Base-by-base conservation (phyloP, 2,329 filamentous ascomycete species). In the Clathrospora elynae region DNA sequence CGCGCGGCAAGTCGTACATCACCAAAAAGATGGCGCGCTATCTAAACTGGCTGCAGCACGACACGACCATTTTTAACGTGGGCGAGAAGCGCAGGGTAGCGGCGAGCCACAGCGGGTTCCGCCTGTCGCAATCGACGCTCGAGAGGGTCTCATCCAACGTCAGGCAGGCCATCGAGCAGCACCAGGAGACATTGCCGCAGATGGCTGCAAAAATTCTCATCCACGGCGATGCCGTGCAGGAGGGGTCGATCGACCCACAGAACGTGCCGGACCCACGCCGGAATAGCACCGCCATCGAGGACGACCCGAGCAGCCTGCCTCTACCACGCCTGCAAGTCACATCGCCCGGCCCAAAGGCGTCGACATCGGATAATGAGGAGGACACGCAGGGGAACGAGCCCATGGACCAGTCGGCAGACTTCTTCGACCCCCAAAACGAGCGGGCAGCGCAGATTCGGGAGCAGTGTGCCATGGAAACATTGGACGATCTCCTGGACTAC, bases 11-110 rank as follows among this genome's bases (percentile, higher is more conserved):
- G 75, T 96, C 91, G 41, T 99, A 99, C 73, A 95, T 99, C 62
- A 97, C 93, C 49, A 97, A 97, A 78, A 99, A 99, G 75, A 82
- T 99, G 51, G 88, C 93, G 46, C 83, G 93, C 49, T 99, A 97
- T 67, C 76, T 99, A 35, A 92, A 95, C 35, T 99, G 93, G 93
- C 84, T 96, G 63, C 93, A 99, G 66, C 92, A 99, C 72, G 89
- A 96, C 63, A 93, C 91, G 9, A 82, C 81, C 56, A 96, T 99
- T 59, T 99, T 99, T 82, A 99, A 99, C 62, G 93, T 99, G 24
- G 93, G 93, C 48, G 92, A 96, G 71, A 82, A 90, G 63, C 82
- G 93, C 60, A 86, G 93, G 59, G 82, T 91, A 35, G 89, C 86
- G 12, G 88, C 87, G 29, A 87, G 78, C 18, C 75, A 86, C 10